These are phyloP conservation scores for Globisporangium echinulatum DNA, from an alignment of 352 stramenopile species.

Conservation along the genomic window DNA sequence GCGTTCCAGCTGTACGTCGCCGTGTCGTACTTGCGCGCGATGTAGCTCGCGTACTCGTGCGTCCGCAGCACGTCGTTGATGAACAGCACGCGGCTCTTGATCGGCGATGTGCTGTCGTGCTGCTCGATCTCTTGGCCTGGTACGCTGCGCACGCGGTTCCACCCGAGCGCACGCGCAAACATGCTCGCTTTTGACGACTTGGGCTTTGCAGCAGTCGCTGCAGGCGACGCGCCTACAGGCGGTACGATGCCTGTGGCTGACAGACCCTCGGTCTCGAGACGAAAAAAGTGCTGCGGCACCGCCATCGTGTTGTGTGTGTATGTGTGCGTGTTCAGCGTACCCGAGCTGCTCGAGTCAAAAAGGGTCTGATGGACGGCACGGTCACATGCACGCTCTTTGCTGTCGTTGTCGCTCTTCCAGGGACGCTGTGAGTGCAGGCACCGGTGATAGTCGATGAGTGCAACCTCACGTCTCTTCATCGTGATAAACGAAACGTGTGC, in stretches of 20 bases:
- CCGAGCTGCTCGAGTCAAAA: too few species aligned
- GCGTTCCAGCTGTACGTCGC: conserved; percentile 45
- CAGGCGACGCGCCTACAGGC: neutral
- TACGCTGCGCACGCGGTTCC: conserved; percentile 26
- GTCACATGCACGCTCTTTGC: too few species aligned
- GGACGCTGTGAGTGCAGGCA: too few species aligned
- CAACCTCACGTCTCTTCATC: too few species aligned
- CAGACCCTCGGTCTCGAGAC: conserved; percentile 14
- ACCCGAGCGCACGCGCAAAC: conserved; percentile 13
- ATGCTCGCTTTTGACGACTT: neutral
- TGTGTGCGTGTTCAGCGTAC: neutral
- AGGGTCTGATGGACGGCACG: too few species aligned
- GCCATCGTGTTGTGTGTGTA: conserved; percentile 1
- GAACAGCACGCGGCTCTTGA: conserved; percentile 63
- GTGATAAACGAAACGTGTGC: too few species aligned
- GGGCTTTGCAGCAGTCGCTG: neutral
- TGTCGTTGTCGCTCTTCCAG: too few species aligned
- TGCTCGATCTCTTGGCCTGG: conserved; percentile 18
- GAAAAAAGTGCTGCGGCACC: conserved; percentile 14
- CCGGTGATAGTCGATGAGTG: too few species aligned
- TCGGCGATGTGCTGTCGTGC: conserved; percentile 4
- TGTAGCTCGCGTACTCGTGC: conserved; percentile 50
- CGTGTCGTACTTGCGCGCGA: conserved; percentile 32
- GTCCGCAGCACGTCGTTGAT: conserved; percentile 61
- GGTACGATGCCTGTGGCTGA: conserved; percentile 7